Evolutionary conservation across 2,329 filamentous ascomycete genomes (phyloP).

Genomic region (Penicillium brasilianum): DNA sequence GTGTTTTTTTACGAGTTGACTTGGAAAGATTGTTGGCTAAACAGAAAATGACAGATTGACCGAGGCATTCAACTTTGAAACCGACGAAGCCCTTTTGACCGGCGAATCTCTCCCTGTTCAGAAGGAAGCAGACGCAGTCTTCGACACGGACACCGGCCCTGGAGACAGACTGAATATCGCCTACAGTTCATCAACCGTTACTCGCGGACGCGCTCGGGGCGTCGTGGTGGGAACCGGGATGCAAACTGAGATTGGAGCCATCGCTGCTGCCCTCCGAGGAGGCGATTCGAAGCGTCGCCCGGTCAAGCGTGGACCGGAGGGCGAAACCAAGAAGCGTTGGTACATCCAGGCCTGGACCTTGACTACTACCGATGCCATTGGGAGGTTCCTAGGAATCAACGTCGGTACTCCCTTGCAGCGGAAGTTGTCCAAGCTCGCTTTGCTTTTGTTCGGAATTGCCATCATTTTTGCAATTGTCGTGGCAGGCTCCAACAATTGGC

Average conservation of each 20-base stretch:
- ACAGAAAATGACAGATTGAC: constrained; percentile 53
- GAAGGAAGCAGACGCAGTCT: constrained; percentile 54
- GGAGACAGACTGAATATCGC: constrained; percentile 67
- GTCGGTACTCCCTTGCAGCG: constrained; percentile 72
- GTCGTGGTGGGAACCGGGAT: constrained; percentile 67
- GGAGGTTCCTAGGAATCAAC: constrained; percentile 69
- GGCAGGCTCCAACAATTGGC: constrained; percentile 66
- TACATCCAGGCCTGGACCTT: constrained; percentile 58
- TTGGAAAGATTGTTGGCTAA: not conserved
- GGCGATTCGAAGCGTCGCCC: constrained; percentile 58
- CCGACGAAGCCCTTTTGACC: constrained; percentile 70
- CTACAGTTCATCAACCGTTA: constrained; percentile 67
- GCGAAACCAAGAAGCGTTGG: constrained; percentile 58
- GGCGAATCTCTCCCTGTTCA: constrained; percentile 66
- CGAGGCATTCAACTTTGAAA: constrained; percentile 73
- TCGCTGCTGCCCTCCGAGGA: constrained; percentile 67
- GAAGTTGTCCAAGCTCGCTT: constrained; percentile 70
- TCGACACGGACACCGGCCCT: constrained; percentile 59
- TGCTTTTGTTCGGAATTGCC: constrained; percentile 69
- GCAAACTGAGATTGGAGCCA: constrained; percentile 68
- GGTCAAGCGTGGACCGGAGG: constrained; percentile 57
- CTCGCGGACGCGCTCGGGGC: constrained; percentile 63
- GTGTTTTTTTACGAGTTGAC: constrained; percentile 5
- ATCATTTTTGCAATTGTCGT: constrained; percentile 73
- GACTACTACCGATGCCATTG: constrained; percentile 63